Evolutionary conservation across 352 stramenopile species (phyloP), one percentile per base, ranked within the genome.

Genomic region (Ophiocytium majus): DNA sequence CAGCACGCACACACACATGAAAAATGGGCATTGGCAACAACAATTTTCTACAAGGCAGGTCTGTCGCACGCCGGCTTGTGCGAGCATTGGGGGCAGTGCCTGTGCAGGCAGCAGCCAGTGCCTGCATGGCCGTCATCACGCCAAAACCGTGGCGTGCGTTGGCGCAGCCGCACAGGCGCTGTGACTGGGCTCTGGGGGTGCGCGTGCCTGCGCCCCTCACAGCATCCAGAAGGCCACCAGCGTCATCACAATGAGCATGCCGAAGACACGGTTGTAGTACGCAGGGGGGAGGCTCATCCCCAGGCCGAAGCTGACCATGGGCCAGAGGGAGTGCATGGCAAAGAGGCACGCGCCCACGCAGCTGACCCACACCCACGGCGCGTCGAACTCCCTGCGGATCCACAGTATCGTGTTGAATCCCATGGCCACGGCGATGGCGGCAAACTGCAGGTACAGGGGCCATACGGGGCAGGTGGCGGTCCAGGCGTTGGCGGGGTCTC

Each of bases 291-390:
- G 76, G 0, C 79, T 87, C 1, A 87, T 35, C 1, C 83, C 83
- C 23, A 85, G 32, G 19, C 83, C 83, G 36, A 87, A 87, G 0
- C 79, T 80, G 37, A 89, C 85, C 85, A 89, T 87, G 34, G 85
- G 85, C 85, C 85, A 89, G 10, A 89, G 76, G 5, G 85, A 76
- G 75, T 89, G 85, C 79, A 89, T 74, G 19, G 81, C 80, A 28
- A 89, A 83, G 0, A 78, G 50, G 1, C 50, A 37, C 31, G 85
- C 80, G 14, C 82, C 85, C 31, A 89, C 17, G 50, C 83, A 83
- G 76, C 74, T 84, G 37, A 89, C 83, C 64, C 83, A 89, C 1
- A 50, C 75, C 75, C 75, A 81, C 1, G 75, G 31, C 43, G 43
- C 5, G 1, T 0, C 49, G 32, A 81, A 81, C 5, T 33, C 75